These are phyloP conservation scores for Bryoerythrophyllum caledonicum DNA, from an alignment of 225 moss, liverwort and hornwort genomes.

Conservation along the genomic window DNA sequence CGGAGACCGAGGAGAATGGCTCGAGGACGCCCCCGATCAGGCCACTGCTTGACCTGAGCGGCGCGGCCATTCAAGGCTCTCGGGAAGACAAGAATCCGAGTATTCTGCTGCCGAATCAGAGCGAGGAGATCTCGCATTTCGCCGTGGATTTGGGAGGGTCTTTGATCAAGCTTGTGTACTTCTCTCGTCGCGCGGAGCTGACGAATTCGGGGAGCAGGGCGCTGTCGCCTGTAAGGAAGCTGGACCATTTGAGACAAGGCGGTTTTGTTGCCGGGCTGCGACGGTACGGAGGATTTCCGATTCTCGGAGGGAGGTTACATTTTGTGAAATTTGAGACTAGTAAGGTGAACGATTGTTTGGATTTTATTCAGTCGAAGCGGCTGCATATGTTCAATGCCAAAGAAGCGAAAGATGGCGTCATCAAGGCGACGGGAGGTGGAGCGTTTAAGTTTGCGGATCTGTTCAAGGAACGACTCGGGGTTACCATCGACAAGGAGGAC, in stretches of 20 bases:
- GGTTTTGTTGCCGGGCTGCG: constrained; percentile 70
- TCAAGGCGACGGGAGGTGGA: constrained; percentile 99
- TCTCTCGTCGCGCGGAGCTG: constrained; percentile 77
- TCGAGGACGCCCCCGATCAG: constrained; percentile 54
- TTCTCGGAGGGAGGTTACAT: constrained; percentile 88
- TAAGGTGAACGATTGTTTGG: constrained; percentile 87
- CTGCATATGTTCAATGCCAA: constrained; percentile 51
- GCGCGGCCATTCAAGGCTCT: constrained; percentile 88
- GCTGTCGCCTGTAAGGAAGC: constrained; percentile 48
- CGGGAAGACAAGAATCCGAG: constrained; percentile 87
- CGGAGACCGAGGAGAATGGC: constrained; percentile 40
- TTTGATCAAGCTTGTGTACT: constrained; percentile 94
- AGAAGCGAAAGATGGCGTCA: constrained; percentile 47
- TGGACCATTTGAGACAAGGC: constrained; percentile 48
- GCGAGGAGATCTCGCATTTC: constrained; percentile 94
- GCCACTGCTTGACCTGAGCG: constrained; percentile 82
- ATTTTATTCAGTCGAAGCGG: constrained; percentile 85
- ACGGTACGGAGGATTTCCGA: constrained; percentile 71
- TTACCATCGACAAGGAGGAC: constrained; percentile 96
- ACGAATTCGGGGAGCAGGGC: constrained; percentile 29
- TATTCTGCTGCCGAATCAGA: constrained; percentile 92
- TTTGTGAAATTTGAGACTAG: constrained; percentile 96
- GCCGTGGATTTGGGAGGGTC: constrained; percentile 97
- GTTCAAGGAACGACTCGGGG: constrained; percentile 92
- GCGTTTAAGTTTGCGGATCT: constrained; percentile 87